Percentiles rank a stretch among this genome's conserved stretches.
phyloP scores from a whole-genome alignment of 495 filamentous ascomycete genomes.

The Penicillium chermesinum region DNA sequence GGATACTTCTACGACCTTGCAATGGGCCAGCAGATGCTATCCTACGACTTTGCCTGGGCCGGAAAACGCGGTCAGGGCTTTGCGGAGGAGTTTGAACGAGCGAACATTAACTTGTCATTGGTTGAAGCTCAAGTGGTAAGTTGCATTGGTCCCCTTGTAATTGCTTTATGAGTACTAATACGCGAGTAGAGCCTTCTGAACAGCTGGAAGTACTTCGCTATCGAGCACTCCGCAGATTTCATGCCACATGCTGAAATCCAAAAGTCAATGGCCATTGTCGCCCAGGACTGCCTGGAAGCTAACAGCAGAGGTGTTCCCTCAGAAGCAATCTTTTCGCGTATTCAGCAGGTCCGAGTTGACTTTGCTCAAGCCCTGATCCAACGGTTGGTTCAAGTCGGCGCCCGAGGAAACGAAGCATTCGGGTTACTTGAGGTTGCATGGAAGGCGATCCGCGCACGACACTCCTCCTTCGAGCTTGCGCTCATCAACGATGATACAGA shows the following conservation, averaged over 20 bases:
- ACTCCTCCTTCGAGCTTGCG: constrained; percentile 59
- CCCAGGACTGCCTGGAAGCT: constrained; percentile 64
- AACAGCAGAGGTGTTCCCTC: constrained; percentile 62
- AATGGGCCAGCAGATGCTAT: constrained; percentile 67
- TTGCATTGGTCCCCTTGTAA: constrained; percentile 11
- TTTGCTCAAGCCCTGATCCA: constrained; percentile 73
- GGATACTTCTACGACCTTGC: constrained; percentile 79
- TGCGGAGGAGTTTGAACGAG: constrained; percentile 69
- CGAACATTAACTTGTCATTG: constrained; percentile 84
- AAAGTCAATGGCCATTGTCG: constrained; percentile 60
- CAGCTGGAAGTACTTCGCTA: constrained; percentile 83
- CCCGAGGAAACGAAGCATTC: constrained; percentile 55
- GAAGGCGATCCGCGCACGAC: constrained; percentile 58
- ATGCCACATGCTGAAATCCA: constrained; percentile 57
- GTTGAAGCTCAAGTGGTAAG: constrained; percentile 88
- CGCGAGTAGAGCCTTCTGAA: constrained; percentile 62
- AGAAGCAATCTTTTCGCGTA: constrained; percentile 64
- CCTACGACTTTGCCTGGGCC: constrained; percentile 70
- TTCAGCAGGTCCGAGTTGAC: constrained; percentile 67
- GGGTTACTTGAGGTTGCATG: constrained; percentile 61
- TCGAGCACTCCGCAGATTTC: constrained; percentile 73
- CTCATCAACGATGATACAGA: constrained; percentile 55
- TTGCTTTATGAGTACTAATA: constrained; percentile 22
- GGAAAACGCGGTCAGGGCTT: constrained; percentile 66
- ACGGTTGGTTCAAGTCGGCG: constrained; percentile 59